Base-by-base conservation (phyloP, 805 yeast species). In the Starmerella vitae region DNA sequence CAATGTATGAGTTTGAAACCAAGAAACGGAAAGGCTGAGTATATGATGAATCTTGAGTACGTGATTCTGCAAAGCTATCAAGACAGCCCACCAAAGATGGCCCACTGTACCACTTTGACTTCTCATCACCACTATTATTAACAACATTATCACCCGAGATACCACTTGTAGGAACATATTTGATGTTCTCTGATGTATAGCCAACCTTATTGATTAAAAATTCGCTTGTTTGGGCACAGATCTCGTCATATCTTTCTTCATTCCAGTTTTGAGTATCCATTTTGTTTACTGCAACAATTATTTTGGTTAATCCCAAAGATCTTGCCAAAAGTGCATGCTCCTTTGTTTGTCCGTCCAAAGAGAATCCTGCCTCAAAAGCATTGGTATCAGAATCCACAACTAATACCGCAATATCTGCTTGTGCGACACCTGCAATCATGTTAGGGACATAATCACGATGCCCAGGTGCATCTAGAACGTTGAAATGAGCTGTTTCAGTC, bases 381-480 rank as follows among this genome's bases (percentile, higher is more conserved):
- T 77, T 74, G 2, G 65, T 62, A 30, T 68, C 64, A 2, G 81
- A 56, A 55, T 82, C 93, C 15, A 81, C 72, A 9, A 81, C 82
- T 29, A 80, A 63, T 14, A 81, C 63, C 0, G 86, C 86, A 31
- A 76, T 56, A 51, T 81, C 91, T 0, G 91, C 86, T 51, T 78
- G 85, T 3, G 79, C 62, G 1, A 81, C 78, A 21, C 93, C 93
- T 21, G 82, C 79, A 48, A 81, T 79, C 84, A 81, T 78, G 50
- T 78, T 82, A 3, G 93, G 93, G 24, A 81, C 80, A 56, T 78
- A 81, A 52, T 81, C 91, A 44, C 68, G 66, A 57, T 81, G 93
- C 0, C 93, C 93, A 0, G 93, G 93, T 1, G 93, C 85, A 60
- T 81, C 93, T 39, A 81, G 72, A 4, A 84, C 76, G 1, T 83